Conservation (phyloP, 352 stramenopile species). For the Globisporangium middletonii region DNA sequence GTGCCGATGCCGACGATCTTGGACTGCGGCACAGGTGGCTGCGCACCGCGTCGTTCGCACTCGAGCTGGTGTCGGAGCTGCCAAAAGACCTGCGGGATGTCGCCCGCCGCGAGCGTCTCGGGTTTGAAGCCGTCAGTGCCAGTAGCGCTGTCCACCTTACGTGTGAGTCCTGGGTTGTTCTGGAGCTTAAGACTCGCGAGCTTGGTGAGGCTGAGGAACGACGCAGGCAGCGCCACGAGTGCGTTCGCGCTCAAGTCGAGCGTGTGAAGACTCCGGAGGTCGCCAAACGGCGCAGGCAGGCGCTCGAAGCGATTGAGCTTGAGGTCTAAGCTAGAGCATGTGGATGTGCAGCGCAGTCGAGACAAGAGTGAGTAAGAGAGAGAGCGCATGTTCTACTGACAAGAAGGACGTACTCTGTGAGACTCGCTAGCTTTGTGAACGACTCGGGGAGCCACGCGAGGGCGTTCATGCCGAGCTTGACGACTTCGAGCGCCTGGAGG, state of each 20-base stretch:
- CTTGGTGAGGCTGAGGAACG: slow-evolving; percentile 37
- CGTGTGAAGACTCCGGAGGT: slow-evolving; percentile 28
- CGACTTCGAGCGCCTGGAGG: slow-evolving; percentile 33
- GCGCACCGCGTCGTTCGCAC: slow-evolving; percentile 25
- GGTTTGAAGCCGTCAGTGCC: slow-evolving; percentile 27
- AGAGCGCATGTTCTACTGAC: too few relatives aligned
- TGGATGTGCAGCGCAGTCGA: not conserved
- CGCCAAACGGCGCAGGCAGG: slow-evolving; percentile 38
- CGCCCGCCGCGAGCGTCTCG: slow-evolving; percentile 36
- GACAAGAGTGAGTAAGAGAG: not conserved
- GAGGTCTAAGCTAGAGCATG: slow-evolving; percentile 44
- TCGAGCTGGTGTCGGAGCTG: slow-evolving; percentile 49
- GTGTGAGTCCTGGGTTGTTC: slow-evolving; percentile 37
- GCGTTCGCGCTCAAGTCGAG: slow-evolving; percentile 63
- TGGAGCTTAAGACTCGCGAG: slow-evolving; percentile 44
- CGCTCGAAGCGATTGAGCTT: slow-evolving; percentile 63
- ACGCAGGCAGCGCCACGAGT: slow-evolving; percentile 39
- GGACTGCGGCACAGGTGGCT: slow-evolving; percentile 28
- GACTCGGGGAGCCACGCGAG: slow-evolving; percentile 42
- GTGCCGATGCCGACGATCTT: slow-evolving; percentile 37
- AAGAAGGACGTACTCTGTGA: slow-evolving; percentile 39
- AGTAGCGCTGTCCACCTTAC: slow-evolving; percentile 13
- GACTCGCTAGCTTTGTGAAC: slow-evolving; percentile 36
- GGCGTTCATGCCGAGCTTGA: slow-evolving; percentile 56
- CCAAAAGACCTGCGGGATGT: slow-evolving; percentile 43